phyloP scores from a whole-genome alignment of 768 basidiomycete species.

The Pulveroboletus sp. region DNA sequence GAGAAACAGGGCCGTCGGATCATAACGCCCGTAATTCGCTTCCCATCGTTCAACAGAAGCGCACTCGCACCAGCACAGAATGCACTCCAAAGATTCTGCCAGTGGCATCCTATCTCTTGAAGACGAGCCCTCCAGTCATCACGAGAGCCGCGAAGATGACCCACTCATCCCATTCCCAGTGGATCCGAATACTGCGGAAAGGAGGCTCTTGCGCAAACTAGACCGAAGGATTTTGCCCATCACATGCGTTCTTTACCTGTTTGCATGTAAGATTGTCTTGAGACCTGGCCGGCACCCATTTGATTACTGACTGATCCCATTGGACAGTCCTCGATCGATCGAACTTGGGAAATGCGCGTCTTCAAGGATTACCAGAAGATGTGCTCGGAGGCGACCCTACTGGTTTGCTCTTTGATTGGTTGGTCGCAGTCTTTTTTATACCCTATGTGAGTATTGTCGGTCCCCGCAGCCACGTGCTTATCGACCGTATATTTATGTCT shows the following conservation, averaged over 20 bases:
- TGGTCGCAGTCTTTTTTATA: constrained; percentile 76
- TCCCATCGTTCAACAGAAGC: no score
- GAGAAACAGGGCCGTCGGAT: no score
- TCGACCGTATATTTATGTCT: neutral
- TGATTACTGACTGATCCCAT: neutral
- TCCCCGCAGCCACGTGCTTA: neutral
- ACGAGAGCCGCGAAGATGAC: constrained; percentile 14
- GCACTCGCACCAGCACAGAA: neutral
- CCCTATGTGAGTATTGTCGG: constrained; percentile 55
- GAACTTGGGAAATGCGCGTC: constrained; percentile 76
- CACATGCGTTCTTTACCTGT: constrained; percentile 70
- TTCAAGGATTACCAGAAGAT: constrained; percentile 68
- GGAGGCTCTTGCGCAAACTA: constrained; percentile 57
- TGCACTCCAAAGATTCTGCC: constrained; percentile 20
- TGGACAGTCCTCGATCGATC: constrained; percentile 68
- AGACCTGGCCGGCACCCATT: neutral
- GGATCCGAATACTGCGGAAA: constrained; percentile 39
- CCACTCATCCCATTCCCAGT: constrained; percentile 18
- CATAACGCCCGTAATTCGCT: no score
- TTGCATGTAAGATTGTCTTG: constrained; percentile 56
- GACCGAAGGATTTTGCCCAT: constrained; percentile 69
- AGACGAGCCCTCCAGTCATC: constrained; percentile 2
- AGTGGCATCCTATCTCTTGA: neutral
- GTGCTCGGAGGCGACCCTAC: constrained; percentile 65
- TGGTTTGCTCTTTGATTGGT: constrained; percentile 72